A percentile compares a stretch with the other conserved stretches of the same genome.
These are phyloP conservation scores for Botrytis paeoniae DNA, from an alignment of 2,329 filamentous ascomycete genomes.

Conservation along the genomic window DNA sequence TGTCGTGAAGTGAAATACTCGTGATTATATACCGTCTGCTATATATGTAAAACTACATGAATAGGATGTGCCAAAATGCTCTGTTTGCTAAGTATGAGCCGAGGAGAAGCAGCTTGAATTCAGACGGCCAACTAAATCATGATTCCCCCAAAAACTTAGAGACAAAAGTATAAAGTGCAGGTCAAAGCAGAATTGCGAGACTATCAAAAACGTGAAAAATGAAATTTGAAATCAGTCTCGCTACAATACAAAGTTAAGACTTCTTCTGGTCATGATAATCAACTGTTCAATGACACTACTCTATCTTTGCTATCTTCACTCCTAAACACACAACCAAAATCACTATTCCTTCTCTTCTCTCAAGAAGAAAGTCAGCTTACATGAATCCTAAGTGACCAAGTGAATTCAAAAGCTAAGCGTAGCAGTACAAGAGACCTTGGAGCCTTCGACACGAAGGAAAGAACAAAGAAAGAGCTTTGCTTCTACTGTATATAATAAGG, in stretches of 20 bases:
- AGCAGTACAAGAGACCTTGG: background rate
- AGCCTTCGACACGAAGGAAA: background rate
- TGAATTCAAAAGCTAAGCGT: background rate
- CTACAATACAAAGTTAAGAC: background rate
- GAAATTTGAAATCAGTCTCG: background rate
- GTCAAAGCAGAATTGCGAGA: background rate
- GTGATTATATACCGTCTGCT: background rate
- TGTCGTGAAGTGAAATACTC: background rate
- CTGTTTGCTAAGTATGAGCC: background rate
- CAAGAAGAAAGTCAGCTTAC: background rate
- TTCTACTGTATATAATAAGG: background rate
- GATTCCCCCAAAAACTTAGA: accelerated
- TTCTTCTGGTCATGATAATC: background rate
- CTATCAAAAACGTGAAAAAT: background rate
- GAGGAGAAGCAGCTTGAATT: background rate
- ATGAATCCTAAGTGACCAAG: background rate
- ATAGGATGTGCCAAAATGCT: too few species aligned
- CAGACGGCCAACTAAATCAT: background rate
- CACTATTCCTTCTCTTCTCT: background rate
- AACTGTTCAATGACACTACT: background rate
- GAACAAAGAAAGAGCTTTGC: background rate
- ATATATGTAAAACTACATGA: too few species aligned
- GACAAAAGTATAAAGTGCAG: background rate
- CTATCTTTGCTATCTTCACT: background rate
- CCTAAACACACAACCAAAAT: background rate